Conservation (phyloP, 192 early-diverging fungal genomes). For the Endogone sp. region DNA sequence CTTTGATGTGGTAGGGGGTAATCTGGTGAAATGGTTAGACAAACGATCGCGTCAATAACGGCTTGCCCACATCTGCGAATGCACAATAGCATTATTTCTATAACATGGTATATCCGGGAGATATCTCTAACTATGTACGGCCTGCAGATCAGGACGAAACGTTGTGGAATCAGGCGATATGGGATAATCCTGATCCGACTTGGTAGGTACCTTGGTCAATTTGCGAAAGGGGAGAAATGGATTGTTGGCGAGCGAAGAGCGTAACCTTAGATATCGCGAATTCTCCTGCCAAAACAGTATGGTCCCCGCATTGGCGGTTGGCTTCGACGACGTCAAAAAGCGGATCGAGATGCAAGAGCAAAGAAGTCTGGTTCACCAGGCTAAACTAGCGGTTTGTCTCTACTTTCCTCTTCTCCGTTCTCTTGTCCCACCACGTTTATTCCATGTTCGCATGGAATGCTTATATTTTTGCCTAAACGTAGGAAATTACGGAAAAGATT, state of each 20-base stretch:
- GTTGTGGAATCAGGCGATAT: constrained; percentile 80
- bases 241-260: background rate
- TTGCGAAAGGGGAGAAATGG: background rate
- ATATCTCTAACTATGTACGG: constrained; percentile 73
- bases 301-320: constrained; percentile 88
- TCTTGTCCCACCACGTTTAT: background rate
- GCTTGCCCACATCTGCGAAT: background rate
- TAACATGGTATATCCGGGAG: constrained; percentile 86
- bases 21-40: too few relatives aligned
- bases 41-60: background rate
- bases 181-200: constrained; percentile 83
- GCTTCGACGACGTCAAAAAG: constrained; percentile 89
- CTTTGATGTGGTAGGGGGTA: background rate
- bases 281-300: constrained; percentile 45
- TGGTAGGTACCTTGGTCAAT: constrained; percentile 45
- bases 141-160: constrained; percentile 62
- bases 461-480: too few relatives aligned
- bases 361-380: constrained; percentile 61
- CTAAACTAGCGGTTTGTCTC: constrained; percentile 46
- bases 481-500: constrained; percentile 61
- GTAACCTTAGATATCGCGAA: too few relatives aligned
- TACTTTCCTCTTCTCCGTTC: constrained; percentile 6
- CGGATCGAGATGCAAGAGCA: constrained; percentile 74
- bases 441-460: too few relatives aligned
- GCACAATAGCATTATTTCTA: constrained; percentile 86